phyloP scores from a whole-genome alignment of 2,329 filamentous ascomycete genomes.

The Xylariaceae sp. region DNA sequence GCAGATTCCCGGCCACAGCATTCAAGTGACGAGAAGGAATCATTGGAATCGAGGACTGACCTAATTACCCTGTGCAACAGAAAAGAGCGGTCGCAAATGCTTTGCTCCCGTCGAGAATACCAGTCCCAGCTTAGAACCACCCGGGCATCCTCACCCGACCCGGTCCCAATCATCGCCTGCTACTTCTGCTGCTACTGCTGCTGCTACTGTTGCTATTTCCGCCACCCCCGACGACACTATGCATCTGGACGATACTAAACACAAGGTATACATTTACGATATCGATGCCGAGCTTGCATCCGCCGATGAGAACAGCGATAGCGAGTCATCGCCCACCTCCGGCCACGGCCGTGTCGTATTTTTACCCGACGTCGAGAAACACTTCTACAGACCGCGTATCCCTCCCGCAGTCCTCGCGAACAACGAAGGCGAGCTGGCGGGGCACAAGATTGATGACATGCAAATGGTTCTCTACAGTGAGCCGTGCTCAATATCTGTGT shows the following conservation, averaged over 20 bases:
- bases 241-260: slow-evolving; percentile 78
- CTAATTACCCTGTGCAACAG: slow-evolving; percentile 36
- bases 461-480: slow-evolving; percentile 75
- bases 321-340: slow-evolving; percentile 39
- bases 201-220: slow-evolving; percentile 12
- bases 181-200: slow-evolving; percentile 15
- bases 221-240: slow-evolving; percentile 51
- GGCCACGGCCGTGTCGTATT: slow-evolving; percentile 63
- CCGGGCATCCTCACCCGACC: slow-evolving; percentile 10
- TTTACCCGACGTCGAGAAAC: slow-evolving; percentile 78
- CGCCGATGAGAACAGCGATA: slow-evolving; percentile 12
- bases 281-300: slow-evolving; percentile 77
- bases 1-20: neutral
- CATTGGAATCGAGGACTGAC: slow-evolving; percentile 21
- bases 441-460: slow-evolving; percentile 38
- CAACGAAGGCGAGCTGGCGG: slow-evolving; percentile 48
- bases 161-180: slow-evolving; percentile 9
- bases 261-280: slow-evolving; percentile 87
- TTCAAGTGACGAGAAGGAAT: slow-evolving; percentile 9
- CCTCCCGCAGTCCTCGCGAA: slow-evolving; percentile 59
- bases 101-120: slow-evolving; percentile 59
- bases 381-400: slow-evolving; percentile 65
- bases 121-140: slow-evolving; percentile 30
- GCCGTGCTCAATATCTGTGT: slow-evolving; percentile 61
- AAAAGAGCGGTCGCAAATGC: slow-evolving; percentile 57